Evolutionary conservation across 345 rosid genomes (phyloP).

Genomic region (Euclidium syriacum): DNA sequence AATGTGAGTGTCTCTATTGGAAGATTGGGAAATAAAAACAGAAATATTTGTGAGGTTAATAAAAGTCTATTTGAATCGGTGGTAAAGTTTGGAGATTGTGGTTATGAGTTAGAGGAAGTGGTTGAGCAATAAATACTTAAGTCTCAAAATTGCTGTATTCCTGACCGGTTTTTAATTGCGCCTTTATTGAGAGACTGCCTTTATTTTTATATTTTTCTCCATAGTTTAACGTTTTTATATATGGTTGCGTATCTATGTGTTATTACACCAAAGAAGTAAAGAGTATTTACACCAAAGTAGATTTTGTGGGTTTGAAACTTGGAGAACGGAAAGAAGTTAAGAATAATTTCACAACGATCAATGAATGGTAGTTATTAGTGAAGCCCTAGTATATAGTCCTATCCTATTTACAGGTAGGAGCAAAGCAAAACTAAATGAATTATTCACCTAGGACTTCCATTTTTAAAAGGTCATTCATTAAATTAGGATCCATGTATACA

Average conservation of each 20-base stretch:
- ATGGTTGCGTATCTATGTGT: background rate
- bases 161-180: slow-evolving; percentile 31
- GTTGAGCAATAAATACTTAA: slow-evolving; percentile 33
- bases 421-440: no score
- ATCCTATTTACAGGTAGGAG: no score
- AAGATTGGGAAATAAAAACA: slow-evolving; percentile 1
- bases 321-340: background rate
- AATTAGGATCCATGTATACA: no score
- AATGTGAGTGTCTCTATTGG: slow-evolving; percentile 18
- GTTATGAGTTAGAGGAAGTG: slow-evolving; percentile 33
- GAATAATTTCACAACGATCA: slow-evolving; percentile 17
- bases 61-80: slow-evolving; percentile 20
- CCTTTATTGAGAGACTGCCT: slow-evolving; percentile 20
- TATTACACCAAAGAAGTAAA: background rate
- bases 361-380: no score
- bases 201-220: background rate
- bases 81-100: slow-evolving; percentile 30
- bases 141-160: slow-evolving; percentile 22
- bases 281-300: slow-evolving; percentile 6
- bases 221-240: background rate
- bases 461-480: no score
- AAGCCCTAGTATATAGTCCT: no score
- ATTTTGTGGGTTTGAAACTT: slow-evolving; percentile 22
- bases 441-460: no score
- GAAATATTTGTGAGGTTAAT: slow-evolving; percentile 7